Conservation (phyloP, 306 rosid species). For the Ormosia semicastrata region DNA sequence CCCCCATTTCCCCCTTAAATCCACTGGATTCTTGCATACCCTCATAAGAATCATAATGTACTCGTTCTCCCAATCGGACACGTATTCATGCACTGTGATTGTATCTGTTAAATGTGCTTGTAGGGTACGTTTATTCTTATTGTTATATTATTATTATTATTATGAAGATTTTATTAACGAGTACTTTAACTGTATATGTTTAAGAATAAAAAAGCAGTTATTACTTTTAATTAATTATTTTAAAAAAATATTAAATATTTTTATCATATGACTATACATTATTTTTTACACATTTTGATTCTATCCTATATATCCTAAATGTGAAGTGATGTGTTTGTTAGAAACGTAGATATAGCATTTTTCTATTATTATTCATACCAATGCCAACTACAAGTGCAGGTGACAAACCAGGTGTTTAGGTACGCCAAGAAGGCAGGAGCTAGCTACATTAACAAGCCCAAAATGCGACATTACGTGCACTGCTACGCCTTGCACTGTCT, state of each 20-base stretch:
- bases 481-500: slow-evolving; percentile 91
- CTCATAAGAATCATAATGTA: slow-evolving; percentile 1
- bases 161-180: no score
- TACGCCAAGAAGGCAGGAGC: slow-evolving; percentile 89
- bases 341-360: no score
- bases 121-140: background rate
- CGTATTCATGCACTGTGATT: background rate
- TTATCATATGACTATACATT: no score
- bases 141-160: background rate
- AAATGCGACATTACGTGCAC: slow-evolving; percentile 97
- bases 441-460: slow-evolving; percentile 93
- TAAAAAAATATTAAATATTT: no score
- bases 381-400: slow-evolving; percentile 36
- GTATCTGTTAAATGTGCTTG: background rate
- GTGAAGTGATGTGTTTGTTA: no score
- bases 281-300: no score
- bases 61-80: background rate
- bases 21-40: slow-evolving; percentile 11
- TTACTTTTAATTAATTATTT: no score
- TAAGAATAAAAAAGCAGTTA: no score
- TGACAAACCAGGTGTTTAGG: slow-evolving; percentile 88
- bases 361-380: background rate
- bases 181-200: no score
- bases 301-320: no score
- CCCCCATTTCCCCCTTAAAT: background rate